Conservation (phyloP, 192 early-diverging fungal species). For the Coemansia aciculifera region DNA sequence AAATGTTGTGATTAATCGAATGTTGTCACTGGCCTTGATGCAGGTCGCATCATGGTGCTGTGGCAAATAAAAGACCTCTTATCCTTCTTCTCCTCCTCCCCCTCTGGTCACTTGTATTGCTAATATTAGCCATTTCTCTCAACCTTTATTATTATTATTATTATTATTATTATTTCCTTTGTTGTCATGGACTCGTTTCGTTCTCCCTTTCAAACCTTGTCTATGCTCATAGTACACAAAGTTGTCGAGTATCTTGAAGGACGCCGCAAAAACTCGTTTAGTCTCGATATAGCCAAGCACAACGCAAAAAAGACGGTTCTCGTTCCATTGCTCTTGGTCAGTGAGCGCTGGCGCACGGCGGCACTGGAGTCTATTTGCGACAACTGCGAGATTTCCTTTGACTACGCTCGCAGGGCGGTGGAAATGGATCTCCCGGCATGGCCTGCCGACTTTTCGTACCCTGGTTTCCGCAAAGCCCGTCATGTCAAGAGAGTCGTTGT, state of each 20-base stretch:
- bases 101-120: too few species aligned
- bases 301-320: neutral
- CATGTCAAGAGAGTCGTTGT: neutral
- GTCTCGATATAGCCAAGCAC: neutral
- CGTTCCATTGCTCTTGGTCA: neutral
- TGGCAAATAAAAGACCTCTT: too few species aligned
- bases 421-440: neutral
- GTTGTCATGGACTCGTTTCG: neutral
- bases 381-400: neutral
- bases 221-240: neutral
- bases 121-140: too few species aligned
- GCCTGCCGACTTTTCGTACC: neutral
- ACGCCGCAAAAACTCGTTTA: neutral
- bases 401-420: neutral
- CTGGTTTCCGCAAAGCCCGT: neutral
- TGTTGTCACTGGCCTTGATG: too few species aligned
- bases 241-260: neutral
- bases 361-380: conserved; percentile 5
- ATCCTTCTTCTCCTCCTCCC: too few species aligned
- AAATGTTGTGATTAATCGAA: too few species aligned
- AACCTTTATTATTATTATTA: neutral
- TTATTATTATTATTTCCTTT: neutral
- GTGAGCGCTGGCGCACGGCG: conserved; percentile 1
- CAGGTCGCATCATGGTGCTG: too few species aligned
- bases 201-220: neutral